Percentiles rank a stretch among this genome's conserved stretches.
Evolutionary conservation across 176 grass and related monocot genomes (phyloP).

Genomic region (Thinopyrum elongatum): DNA sequence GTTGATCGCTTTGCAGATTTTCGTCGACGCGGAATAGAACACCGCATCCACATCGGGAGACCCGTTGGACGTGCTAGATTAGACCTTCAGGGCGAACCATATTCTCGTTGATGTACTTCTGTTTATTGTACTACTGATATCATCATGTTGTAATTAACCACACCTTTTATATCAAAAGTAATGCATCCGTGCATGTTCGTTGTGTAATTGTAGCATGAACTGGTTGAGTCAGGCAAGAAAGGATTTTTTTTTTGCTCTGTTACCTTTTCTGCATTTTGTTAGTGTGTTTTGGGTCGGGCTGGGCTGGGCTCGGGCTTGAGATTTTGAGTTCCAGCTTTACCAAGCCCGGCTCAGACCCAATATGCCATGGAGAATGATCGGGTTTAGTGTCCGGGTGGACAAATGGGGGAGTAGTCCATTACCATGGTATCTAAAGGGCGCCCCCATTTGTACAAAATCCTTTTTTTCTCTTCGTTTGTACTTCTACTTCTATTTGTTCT

Average conservation of each 20-base stretch:
- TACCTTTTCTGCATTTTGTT: background rate
- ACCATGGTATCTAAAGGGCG: no score
- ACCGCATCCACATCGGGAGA: background rate
- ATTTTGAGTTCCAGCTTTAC: no score
- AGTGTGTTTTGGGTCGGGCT: no score
- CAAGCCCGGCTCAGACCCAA: no score
- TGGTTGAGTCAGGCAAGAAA: background rate
- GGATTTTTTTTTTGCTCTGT: background rate
- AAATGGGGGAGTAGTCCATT: no score
- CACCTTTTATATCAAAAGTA: background rate
- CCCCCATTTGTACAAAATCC: no score
- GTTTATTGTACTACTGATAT: background rate
- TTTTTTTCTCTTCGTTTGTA: no score
- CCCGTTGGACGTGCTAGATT: background rate
- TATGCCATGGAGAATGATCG: no score
- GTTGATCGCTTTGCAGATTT: constrained; percentile 58
- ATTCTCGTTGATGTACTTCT: constrained; percentile 10
- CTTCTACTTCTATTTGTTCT: no score
- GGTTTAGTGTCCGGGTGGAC: no score
- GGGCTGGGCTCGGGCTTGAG: no score
- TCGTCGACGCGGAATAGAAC: constrained; percentile 66
- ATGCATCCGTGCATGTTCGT: background rate
- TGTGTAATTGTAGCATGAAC: background rate
- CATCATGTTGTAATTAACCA: constrained; percentile 2
- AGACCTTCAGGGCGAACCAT: background rate